Evolutionary conservation across 768 basidiomycete species (phyloP).

Genomic region (Amanita fuliginea): DNA sequence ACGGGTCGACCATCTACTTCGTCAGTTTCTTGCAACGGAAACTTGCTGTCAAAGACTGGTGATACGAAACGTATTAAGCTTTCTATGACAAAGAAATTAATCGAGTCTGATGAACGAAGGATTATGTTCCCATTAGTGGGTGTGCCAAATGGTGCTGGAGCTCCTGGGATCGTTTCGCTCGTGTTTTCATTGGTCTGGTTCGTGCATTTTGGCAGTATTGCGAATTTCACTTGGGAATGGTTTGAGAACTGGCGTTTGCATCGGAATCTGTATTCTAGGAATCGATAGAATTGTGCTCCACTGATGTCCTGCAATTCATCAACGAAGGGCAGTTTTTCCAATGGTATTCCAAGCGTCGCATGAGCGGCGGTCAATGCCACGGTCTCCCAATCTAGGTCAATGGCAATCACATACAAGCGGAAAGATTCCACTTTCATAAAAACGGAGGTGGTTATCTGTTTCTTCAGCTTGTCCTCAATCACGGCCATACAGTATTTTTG

Average conservation of each 20-base stretch:
- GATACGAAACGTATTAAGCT: not conserved
- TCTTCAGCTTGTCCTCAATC: slow-evolving; percentile 2
- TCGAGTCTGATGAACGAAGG: slow-evolving; percentile 1
- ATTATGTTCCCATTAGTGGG: not conserved
- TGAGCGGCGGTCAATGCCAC: slow-evolving; percentile 15
- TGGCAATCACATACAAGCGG: not conserved
- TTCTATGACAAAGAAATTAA: slow-evolving; percentile 2
- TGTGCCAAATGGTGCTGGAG: not conserved
- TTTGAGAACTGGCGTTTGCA: not conserved
- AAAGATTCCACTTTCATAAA: not conserved
- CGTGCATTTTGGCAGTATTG: too few relatives aligned
- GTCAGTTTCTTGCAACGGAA: slow-evolving; percentile 12
- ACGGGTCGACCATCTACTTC: slow-evolving; percentile 3
- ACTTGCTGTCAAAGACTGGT: slow-evolving; percentile 16
- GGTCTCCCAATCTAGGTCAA: slow-evolving; percentile 8
- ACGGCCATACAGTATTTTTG: slow-evolving; percentile 2
- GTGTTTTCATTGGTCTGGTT: not conserved
- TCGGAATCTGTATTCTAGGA: not conserved
- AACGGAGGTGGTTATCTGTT: not conserved
- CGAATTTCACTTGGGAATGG: not conserved
- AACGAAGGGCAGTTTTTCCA: not conserved
- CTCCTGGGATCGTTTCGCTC: not conserved
- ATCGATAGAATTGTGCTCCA: not conserved
- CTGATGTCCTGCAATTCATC: not conserved
- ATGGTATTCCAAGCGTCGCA: slow-evolving; percentile 34